A percentile compares a stretch with the other conserved stretches of the same genome.
Conservation (phyloP, 306 rosid species). For the Sicyos edulis region DNA sequence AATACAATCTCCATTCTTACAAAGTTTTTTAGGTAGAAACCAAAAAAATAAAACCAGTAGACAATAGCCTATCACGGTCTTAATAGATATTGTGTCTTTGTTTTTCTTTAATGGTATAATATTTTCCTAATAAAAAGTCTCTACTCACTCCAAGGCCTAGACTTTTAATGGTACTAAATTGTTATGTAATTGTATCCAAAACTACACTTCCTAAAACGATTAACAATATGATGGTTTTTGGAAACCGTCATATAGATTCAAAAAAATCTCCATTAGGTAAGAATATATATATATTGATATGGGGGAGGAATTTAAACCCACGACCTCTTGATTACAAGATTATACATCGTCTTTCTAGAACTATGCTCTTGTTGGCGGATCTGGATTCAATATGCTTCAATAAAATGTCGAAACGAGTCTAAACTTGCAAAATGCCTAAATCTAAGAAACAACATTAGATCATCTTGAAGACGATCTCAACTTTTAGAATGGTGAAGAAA, state of each 20-base stretch:
- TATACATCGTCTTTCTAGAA: too few species aligned
- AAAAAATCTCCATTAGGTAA: not conserved
- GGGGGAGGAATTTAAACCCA: too few species aligned
- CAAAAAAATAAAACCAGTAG: not conserved
- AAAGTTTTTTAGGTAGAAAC: not conserved
- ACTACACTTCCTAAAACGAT: not conserved
- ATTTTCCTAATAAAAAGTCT: not conserved
- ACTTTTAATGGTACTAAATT: not conserved
- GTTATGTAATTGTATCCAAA: not conserved
- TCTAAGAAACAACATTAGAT: not conserved
- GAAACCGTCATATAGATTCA: not conserved
- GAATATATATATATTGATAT: not conserved
- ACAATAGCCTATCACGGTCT: not conserved
- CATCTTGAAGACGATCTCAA: not conserved
- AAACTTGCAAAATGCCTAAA: not conserved
- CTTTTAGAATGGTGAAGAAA: not conserved
- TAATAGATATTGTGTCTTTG: not conserved
- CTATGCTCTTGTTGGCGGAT: too few species aligned
- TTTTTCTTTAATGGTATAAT: not conserved
- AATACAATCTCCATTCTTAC: not conserved
- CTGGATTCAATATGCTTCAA: too few species aligned
- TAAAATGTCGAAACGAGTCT: not conserved
- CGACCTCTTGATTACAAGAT: too few species aligned
- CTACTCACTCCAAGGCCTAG: not conserved
- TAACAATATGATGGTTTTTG: not conserved